Percentiles rank a stretch among this genome's conserved stretches.
These are phyloP conservation scores for Neoarthrinium moseri DNA, from an alignment of 2,329 filamentous ascomycete genomes.

Conservation along the genomic window DNA sequence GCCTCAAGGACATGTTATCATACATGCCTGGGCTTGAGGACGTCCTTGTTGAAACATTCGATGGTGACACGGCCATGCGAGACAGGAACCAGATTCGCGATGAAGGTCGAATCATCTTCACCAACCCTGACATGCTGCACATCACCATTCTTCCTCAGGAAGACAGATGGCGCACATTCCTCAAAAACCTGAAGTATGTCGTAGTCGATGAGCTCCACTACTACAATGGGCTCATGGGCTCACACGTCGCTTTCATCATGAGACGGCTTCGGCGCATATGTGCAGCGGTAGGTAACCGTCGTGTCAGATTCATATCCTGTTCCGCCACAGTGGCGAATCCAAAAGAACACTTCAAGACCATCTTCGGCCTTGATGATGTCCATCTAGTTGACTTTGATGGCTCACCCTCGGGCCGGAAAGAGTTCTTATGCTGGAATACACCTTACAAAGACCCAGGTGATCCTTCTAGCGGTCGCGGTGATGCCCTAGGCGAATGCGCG, in stretches of 20 bases:
- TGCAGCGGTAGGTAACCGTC: conserved; percentile 81
- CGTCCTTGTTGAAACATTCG: conserved; percentile 85
- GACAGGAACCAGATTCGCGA: conserved; percentile 80
- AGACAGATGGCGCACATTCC: conserved; percentile 80
- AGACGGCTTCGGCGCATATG: conserved; percentile 83
- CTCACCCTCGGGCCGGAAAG: conserved; percentile 87
- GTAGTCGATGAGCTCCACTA: conserved; percentile 93
- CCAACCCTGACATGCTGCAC: conserved; percentile 97
- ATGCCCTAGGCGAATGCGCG: conserved; percentile 81
- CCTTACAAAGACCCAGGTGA: conserved; percentile 89
- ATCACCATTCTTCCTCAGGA: conserved; percentile 92
- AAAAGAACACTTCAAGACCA: conserved; percentile 83
- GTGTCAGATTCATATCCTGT: conserved; percentile 89
- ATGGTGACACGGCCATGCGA: conserved; percentile 86
- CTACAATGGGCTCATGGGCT: conserved; percentile 92
- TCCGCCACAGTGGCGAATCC: conserved; percentile 96
- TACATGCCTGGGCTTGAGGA: conserved; percentile 79
- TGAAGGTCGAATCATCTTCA: conserved; percentile 90
- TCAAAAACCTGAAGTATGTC: conserved; percentile 88
- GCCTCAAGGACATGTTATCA: conserved; percentile 77
- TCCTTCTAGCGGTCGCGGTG: conserved; percentile 80
- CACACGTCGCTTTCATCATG: conserved; percentile 95
- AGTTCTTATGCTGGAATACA: conserved; percentile 97
- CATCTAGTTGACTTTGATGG: conserved; percentile 86
- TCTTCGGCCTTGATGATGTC: conserved; percentile 87